These are phyloP conservation scores for Coelastrella sp. DNA, from an alignment of 139 green algal species.

Conservation along the genomic window DNA sequence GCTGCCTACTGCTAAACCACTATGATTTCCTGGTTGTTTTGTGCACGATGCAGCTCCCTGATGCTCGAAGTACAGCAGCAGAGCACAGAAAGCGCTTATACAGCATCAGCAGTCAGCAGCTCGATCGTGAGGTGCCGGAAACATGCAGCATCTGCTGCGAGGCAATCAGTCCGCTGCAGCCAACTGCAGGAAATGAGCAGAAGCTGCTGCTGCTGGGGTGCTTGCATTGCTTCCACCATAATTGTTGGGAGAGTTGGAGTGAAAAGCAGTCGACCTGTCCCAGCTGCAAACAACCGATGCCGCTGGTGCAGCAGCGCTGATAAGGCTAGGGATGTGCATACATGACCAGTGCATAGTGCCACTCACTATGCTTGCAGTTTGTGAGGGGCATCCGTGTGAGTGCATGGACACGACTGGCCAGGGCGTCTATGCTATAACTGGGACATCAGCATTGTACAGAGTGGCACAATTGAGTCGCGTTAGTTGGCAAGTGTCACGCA, in stretches of 20 bases:
- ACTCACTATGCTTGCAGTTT: too few relatives aligned
- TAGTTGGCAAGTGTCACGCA: too few relatives aligned
- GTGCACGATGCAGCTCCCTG: not conserved
- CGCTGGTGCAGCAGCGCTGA: not conserved
- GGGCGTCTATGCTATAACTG: too few relatives aligned
- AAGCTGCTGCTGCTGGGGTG: conserved; percentile 49
- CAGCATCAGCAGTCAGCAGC: not conserved
- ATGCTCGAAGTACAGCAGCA: not conserved
- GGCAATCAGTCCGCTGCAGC: conserved; percentile 24
- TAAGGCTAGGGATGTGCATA: too few relatives aligned
- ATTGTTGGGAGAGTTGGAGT: conserved; percentile 40
- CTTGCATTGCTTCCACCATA: conserved; percentile 44
- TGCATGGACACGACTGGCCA: too few relatives aligned
- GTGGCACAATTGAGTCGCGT: too few relatives aligned
- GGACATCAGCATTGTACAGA: too few relatives aligned
- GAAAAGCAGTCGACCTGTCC: conserved; percentile 39
- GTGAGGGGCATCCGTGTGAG: too few relatives aligned
- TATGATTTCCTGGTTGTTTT: not conserved
- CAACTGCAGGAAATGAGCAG: conserved; percentile 1
- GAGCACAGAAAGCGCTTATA: conserved; percentile 42
- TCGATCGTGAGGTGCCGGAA: conserved; percentile 18
- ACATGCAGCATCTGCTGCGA: conserved; percentile 46
- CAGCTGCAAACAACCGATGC: conserved; percentile 36
- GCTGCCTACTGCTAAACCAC: not conserved
- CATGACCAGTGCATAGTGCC: too few relatives aligned